Evolutionary conservation across 352 stramenopile genomes (phyloP), one percentile per base, ranked within the genome.

Genomic region (Phytopythium mirpurense): DNA sequence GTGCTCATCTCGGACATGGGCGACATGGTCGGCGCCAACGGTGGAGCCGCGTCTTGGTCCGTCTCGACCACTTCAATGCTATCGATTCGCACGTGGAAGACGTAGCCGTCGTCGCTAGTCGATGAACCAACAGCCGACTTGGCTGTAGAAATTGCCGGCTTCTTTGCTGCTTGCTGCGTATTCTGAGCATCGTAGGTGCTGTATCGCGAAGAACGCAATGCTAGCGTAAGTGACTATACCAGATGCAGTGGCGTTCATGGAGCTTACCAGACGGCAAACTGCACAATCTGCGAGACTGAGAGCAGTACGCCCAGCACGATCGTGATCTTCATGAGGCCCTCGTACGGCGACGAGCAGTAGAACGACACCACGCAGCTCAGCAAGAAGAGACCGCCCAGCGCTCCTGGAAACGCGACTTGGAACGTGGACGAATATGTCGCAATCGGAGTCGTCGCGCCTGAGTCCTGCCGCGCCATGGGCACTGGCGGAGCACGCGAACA

Each of bases 311-410:
- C 83, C 7, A 94, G 72, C n/a, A 90, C 70, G 19, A 90, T 89
- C 12, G 83, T 94, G 54, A 94, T 74, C 63, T 94, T 83, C 83
- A 92, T 94, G 46, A 94, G 62, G 2, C 79, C 81, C 62, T 86
- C 76, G 46, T 91, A 92, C 26, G 81, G 75, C 34, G 74, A 67
- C 18, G 73, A 72, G 51, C 75, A 88, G 59, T 78, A 88, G 54
- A 91, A 72, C 27, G 83, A 86, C 11, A 94, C 62, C 23, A 88
- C 48, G 23, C 78, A 90, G 57, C 81, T 90, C 27, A 92, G 63
- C 31, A 94, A 51, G 41, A 90, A 94, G 11, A 94, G 57, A 0
- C 73, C 79, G 16, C 83, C 74, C 2, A 94, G 63, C 27, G 66
- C 76, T 7, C 77, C 74, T 0, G 81, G 81, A 51, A 91, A 91